These are phyloP conservation scores for Phyllosticta citribraziliensis DNA, from an alignment of 2,329 filamentous ascomycete genomes.

Conservation along the genomic window DNA sequence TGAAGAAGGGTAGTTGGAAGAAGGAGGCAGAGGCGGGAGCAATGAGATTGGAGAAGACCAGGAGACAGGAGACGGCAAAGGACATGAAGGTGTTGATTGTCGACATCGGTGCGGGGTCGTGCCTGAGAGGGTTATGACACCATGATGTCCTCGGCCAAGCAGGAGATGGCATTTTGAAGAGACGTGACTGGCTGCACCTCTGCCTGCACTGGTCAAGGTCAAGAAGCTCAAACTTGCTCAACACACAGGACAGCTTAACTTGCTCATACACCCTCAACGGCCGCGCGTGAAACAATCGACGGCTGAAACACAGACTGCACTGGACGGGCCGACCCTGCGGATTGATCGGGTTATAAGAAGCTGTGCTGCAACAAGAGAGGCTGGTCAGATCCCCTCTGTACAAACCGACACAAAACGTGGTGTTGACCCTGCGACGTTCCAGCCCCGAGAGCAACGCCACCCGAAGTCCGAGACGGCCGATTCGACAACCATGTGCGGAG, in stretches of 20 bases:
- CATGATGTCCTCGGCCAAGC: conserved; percentile 3
- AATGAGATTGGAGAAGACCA: conserved; percentile 3
- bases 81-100: background rate
- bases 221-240: conserved; percentile 11
- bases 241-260: background rate
- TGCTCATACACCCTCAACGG: conserved; percentile 5
- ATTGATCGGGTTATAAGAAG: background rate
- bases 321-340: background rate
- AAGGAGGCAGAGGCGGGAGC: background rate
- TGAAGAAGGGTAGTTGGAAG: conserved; percentile 9
- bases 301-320: background rate
- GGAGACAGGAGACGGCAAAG: background rate
- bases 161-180: background rate
- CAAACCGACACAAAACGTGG: background rate
- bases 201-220: background rate
- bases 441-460: background rate
- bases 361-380: background rate
- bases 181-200: background rate
- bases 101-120: background rate
- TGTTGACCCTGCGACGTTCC: background rate
- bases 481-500: conserved; percentile 7
- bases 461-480: background rate
- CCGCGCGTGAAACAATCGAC: background rate
- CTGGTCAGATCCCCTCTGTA: background rate
- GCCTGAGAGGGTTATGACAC: conserved; percentile 4